A percentile compares a stretch with the other conserved stretches of the same genome.
Evolutionary conservation across 345 rosid species (phyloP).

Genomic region (Gossypium rotundifolium): DNA sequence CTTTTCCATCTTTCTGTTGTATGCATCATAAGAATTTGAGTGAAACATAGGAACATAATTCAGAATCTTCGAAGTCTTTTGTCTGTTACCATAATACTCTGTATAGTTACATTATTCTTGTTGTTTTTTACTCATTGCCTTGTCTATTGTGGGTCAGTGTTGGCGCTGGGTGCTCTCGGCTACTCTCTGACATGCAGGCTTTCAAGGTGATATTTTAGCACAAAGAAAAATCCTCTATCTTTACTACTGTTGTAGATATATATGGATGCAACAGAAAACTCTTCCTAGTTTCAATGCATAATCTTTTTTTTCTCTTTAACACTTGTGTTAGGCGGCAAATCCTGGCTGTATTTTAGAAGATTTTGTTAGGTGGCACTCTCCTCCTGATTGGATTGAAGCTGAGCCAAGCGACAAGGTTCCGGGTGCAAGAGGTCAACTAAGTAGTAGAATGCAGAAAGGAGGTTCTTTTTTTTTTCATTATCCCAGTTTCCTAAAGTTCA

Average conservation of each 20-base stretch:
- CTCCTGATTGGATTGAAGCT: slow-evolving; percentile 91
- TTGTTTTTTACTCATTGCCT: slow-evolving; percentile 4
- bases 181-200: slow-evolving; percentile 99
- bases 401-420: slow-evolving; percentile 41
- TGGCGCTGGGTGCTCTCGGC: slow-evolving; percentile 99
- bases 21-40: neutral
- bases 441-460: slow-evolving; percentile 95
- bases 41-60: neutral
- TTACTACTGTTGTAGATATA: neutral
- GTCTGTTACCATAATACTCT: neutral
- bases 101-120: neutral
- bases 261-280: neutral
- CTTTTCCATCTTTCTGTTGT: neutral
- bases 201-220: slow-evolving; percentile 64
- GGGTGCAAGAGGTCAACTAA: slow-evolving; percentile 65
- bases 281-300: neutral
- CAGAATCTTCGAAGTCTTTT: neutral
- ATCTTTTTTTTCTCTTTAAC: neutral
- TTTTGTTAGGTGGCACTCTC: slow-evolving; percentile 99
- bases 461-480: slow-evolving; percentile 33
- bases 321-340: slow-evolving; percentile 73
- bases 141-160: slow-evolving; percentile 51
- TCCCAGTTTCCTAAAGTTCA: slow-evolving; percentile 5
- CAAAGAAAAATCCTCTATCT: slow-evolving; percentile 1
- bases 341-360: slow-evolving; percentile 97